These are phyloP conservation scores for Ustilago esculenta DNA, from an alignment of 1,284 basidiomycete species.

Conservation along the genomic window DNA sequence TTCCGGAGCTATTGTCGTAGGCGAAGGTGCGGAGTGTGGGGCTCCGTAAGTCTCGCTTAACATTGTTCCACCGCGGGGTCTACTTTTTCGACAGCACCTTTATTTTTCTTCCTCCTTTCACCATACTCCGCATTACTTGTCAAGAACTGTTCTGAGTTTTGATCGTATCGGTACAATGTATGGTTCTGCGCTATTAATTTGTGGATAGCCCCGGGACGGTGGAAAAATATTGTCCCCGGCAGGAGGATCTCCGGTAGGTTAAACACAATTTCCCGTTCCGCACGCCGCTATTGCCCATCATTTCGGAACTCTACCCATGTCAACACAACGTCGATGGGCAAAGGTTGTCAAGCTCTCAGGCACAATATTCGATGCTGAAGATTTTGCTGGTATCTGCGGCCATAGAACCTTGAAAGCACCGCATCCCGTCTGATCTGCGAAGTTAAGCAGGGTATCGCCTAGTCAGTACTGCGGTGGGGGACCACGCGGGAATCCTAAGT, in stretches of 20 bases:
- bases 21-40: conserved; percentile 3
- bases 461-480: conserved; percentile 86
- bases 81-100: neutral
- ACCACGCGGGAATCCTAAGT: conserved; percentile 83
- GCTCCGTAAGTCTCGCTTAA: conserved; percentile 13
- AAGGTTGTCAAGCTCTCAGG: no score
- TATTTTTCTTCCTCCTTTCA: neutral
- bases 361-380: no score
- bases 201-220: no score
- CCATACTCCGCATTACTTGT: no score
- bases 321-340: no score
- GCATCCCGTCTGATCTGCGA: conserved; percentile 83
- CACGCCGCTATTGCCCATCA: no score
- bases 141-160: no score
- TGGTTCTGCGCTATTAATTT: no score
- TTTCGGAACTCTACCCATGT: no score
- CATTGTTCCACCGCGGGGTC: neutral
- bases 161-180: no score
- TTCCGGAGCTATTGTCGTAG: conserved; percentile 3
- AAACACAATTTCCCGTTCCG: conserved; percentile 3
- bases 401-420: conserved; percentile 82
- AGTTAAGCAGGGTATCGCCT: conserved; percentile 81
- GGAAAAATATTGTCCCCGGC: no score
- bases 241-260: conserved; percentile 21
- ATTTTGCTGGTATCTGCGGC: conserved; percentile 75